Conservation (phyloP, 2,329 filamentous ascomycete genomes). For the Ophiostoma tasmaniense region DNA sequence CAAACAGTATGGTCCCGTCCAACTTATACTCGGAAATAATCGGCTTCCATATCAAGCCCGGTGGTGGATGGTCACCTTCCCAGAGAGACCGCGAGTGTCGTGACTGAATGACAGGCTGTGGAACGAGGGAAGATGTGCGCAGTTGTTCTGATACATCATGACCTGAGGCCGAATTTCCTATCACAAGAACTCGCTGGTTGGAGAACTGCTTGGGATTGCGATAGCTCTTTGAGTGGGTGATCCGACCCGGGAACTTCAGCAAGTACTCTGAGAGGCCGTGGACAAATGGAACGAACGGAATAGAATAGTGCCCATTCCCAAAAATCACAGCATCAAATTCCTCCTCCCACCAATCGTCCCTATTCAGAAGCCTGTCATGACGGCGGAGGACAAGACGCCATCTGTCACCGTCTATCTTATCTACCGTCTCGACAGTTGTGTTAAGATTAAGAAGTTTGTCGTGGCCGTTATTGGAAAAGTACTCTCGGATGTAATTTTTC, state of each 20-base stretch:
- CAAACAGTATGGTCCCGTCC: conserved; percentile 36
- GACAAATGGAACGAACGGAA: conserved; percentile 45
- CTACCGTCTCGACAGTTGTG: conserved; percentile 35
- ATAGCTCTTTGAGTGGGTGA: conserved; percentile 71
- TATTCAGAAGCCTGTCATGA: conserved; percentile 32
- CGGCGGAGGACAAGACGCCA: conserved; percentile 46
- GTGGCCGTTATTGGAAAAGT: conserved; percentile 42
- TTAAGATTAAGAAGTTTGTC: conserved; percentile 40
- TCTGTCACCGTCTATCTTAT: conserved; percentile 29
- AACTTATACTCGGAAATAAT: conserved; percentile 41
- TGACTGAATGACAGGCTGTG: conserved; percentile 51
- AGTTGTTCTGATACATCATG: conserved; percentile 70
- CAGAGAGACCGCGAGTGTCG: conserved; percentile 44
- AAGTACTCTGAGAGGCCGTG: conserved; percentile 42
- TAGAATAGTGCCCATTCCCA: conserved; percentile 51
- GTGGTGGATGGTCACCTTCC: conserved; percentile 45
- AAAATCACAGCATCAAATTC: conserved; percentile 54
- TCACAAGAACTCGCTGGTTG: conserved; percentile 67
- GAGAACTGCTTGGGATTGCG: conserved; percentile 54
- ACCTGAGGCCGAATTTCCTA: conserved; percentile 79
- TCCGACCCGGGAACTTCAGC: conserved; percentile 37
- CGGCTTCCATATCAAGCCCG: conserved; percentile 53
- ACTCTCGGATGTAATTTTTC: conserved; percentile 47
- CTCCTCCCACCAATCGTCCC: conserved; percentile 54
- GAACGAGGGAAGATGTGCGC: conserved; percentile 37